A percentile compares a stretch with the other conserved stretches of the same genome.
These are phyloP conservation scores for Pisolithus orientalis DNA, from an alignment of 768 basidiomycete species.

Conservation along the genomic window DNA sequence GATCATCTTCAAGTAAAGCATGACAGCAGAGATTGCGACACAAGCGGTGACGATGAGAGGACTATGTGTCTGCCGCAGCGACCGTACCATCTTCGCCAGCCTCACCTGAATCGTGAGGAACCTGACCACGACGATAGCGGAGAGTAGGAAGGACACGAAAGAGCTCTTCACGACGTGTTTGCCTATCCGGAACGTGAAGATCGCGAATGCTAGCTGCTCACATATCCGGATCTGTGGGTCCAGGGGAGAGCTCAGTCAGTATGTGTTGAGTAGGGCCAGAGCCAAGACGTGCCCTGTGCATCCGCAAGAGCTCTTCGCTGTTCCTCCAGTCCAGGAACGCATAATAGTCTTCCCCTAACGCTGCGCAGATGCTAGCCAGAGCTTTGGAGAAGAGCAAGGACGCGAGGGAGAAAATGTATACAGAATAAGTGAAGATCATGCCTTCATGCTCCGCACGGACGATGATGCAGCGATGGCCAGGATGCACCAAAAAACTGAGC, in stretches of 20 bases:
- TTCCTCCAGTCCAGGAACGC: slow-evolving; percentile 10
- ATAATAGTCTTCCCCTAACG: slow-evolving; percentile 14
- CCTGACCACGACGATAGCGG: slow-evolving; percentile 25
- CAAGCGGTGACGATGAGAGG: slow-evolving; percentile 20
- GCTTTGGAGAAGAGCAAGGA: slow-evolving; percentile 17
- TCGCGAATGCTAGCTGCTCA: slow-evolving; percentile 17
- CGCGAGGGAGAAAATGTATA: slow-evolving; percentile 10
- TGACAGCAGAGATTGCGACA: slow-evolving; percentile 17
- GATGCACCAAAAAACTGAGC: neutral
- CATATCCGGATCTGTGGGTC: slow-evolving; percentile 13
- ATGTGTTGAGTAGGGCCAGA: neutral
- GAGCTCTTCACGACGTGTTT: slow-evolving; percentile 24
- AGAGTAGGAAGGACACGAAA: slow-evolving; percentile 23
- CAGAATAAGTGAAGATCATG: slow-evolving; percentile 3
- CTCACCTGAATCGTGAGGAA: slow-evolving; percentile 23
- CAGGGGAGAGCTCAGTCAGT: neutral
- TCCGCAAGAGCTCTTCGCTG: slow-evolving; percentile 14
- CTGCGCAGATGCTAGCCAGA: slow-evolving; percentile 12
- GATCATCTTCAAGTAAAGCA: slow-evolving; percentile 23
- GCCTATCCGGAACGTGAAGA: slow-evolving; percentile 25
- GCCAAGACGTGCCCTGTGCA: slow-evolving; percentile 13
- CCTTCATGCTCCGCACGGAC: neutral
- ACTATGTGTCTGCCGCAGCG: slow-evolving; percentile 20
- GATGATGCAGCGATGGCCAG: neutral
- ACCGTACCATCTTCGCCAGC: slow-evolving; percentile 21